Base-by-base conservation (phyloP, 345 rosid genomes). In the Hevea brasiliensis region DNA sequence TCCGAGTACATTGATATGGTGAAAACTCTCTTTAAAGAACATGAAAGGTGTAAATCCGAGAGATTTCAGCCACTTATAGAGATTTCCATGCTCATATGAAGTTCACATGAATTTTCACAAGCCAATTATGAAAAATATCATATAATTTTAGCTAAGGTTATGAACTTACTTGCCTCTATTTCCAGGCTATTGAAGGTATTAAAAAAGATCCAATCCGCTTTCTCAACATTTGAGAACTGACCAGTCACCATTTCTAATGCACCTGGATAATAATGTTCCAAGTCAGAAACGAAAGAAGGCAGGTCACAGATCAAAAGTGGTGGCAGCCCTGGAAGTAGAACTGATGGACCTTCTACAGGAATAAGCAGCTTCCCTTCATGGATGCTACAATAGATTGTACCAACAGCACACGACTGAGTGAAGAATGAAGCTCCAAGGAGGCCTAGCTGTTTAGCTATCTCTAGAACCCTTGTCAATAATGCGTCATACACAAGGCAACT, bases 401-500 rank as follows among this genome's bases (percentile, higher is more conserved):
- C 61, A 6, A 88, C 89, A 0, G 84, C 86, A 59, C 93, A 88
- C 1, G 80, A 47, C 55, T 88, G 91, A 11, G 94, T 89, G 56
- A 92, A 92, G 76, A 92, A 88, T 4, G 85, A 75, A 2, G 89
- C 90, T 0, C 79, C 87, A 3, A 21, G 23, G 3, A 88, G 18
- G n/a, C 85, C 90, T 8, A 1, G 83, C 78, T 32, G 66, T 66
- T 44, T 82, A 35, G 88, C 87, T 21, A 88, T 80, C 12, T 87
- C 90, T 7, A 88, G 73, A 12, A 77, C 83, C 90, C 90, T 87
- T 0, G 86, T 81, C 71, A 85, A 55, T 60, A 84, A 80, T 4
- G 88, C 61, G 73, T 89, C 97, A 29, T 89, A 88, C 3, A 92
- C 69, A 17, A 89, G 59, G 67, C 90, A 89, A 23, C 75, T 77